Evolutionary conservation across 306 rosid genomes (phyloP).

Genomic region (Macrotyloma uniflorum): DNA sequence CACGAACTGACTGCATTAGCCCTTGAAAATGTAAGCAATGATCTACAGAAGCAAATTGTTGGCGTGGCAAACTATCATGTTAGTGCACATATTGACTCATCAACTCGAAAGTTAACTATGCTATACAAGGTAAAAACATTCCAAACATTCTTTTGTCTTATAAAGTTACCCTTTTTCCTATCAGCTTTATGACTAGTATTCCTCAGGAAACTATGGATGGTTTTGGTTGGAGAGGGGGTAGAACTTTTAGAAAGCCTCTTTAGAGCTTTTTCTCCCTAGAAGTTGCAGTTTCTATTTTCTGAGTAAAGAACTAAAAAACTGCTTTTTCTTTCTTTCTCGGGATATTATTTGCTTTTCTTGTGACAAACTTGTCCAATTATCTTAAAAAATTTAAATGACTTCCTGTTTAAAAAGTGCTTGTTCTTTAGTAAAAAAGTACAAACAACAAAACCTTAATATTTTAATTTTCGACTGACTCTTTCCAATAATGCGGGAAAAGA

Average conservation of each 20-base stretch:
- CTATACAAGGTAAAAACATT: conserved; percentile 75
- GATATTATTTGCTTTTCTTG: background rate
- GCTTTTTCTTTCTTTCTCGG: background rate
- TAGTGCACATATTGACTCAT: conserved; percentile 91
- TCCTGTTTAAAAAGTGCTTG: background rate
- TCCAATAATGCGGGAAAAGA: background rate
- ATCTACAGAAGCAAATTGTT: conserved; percentile 58
- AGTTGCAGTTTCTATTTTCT: too few relatives aligned
- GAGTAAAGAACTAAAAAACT: background rate
- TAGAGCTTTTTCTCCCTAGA: background rate
- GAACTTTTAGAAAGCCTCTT: background rate
- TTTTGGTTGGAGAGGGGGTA: background rate
- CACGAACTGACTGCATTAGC: conserved; percentile 92
- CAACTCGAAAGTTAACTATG: conserved; percentile 93
- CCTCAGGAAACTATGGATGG: background rate
- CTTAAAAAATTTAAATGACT: background rate
- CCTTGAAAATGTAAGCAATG: conserved; percentile 51
- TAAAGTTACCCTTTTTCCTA: background rate
- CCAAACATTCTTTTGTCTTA: conserved; percentile 22
- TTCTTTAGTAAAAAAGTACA: background rate
- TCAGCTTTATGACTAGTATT: conserved; percentile 11
- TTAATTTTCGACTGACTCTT: conserved; percentile 15
- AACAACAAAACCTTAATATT: background rate
- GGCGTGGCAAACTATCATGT: conserved; percentile 95
- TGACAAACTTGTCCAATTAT: background rate